Evolutionary conservation across 306 rosid species (phyloP), one percentile per base, ranked within the genome.

Genomic region (Luffa aegyptiaca): DNA sequence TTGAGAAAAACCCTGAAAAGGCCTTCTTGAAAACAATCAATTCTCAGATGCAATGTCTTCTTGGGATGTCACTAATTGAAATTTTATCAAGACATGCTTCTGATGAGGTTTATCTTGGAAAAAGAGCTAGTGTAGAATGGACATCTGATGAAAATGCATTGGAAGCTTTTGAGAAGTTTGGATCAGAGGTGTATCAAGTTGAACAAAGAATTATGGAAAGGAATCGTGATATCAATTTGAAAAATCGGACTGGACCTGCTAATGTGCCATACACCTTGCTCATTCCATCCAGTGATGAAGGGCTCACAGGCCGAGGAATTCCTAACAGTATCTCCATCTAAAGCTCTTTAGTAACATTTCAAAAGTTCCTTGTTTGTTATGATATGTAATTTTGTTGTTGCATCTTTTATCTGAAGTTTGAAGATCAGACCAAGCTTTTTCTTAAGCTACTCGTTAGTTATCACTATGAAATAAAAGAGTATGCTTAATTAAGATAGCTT

Each of bases 71-170:
- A 3, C 87, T 89, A 10, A 84, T 93, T 51, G 97, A 93, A 52
- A 86, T 93, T 0, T 59, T 93, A 81, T 93, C 97, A 10, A 87
- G 86, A 76, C 97, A 93, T 80, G 87, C 96, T 10, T 84, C 94
- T 56, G 97, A 93, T 82, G 97, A 93, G 89, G 57, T 89, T 18
- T 93, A 88, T 77, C 92, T 93, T 46, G 97, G 97, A 41, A 80
- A 89, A 76, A 84, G 94, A 79, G 92, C 85, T 10, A 85, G 81
- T 57, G 76, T 82, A 37, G 81, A 91, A 45, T 93, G 97, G 97
- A 93, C 97, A 61, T 71, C 87, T 36, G 97, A 93, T 63, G 10
- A 49, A 16, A 33, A 74, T 16, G 84, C 91, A 10, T 33, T 85
- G 36, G 83, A 84, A 65, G 93, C 93, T 3, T 91, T 89, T 26